A percentile compares a stretch with the other conserved stretches of the same genome.
These are phyloP conservation scores for Globisporangium abappressorium DNA, from an alignment of 352 stramenopile genomes.

Conservation along the genomic window DNA sequence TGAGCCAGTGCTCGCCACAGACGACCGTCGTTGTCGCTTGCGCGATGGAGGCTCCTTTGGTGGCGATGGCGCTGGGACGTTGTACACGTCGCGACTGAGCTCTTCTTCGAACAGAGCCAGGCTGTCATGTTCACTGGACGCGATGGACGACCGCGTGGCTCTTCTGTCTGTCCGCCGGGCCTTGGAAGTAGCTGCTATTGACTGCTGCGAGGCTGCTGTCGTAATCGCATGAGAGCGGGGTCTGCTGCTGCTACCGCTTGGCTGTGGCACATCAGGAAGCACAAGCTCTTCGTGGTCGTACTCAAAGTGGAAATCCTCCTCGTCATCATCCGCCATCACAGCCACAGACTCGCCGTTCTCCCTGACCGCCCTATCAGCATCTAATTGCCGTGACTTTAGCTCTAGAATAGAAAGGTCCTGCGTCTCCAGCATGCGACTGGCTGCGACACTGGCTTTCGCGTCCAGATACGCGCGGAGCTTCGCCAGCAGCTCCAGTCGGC, in stretches of 20 bases:
- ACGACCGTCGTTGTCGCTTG: not conserved
- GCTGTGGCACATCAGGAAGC: not conserved
- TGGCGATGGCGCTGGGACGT: not conserved
- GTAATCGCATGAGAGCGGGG: not conserved
- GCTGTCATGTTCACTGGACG: slow-evolving; percentile 29
- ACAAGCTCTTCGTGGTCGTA: slow-evolving; percentile 4
- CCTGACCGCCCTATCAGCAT: not conserved
- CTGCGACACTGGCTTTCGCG: not conserved
- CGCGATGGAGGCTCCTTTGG: not conserved
- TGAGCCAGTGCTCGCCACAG: slow-evolving; percentile 5
- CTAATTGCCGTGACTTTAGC: not conserved
- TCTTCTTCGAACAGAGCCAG: slow-evolving; percentile 53
- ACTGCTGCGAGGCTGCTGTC: not conserved
- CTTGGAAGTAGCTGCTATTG: not conserved
- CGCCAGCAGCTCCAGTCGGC: slow-evolving; percentile 7
- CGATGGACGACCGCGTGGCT: slow-evolving; percentile 18
- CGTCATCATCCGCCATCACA: not conserved
- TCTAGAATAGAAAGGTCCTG: not conserved
- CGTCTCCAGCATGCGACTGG: not conserved
- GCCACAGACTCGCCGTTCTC: not conserved
- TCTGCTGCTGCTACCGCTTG: not conserved
- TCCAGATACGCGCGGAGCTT: slow-evolving; percentile 8
- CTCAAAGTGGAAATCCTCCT: slow-evolving; percentile 5
- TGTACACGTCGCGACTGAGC: slow-evolving; percentile 19
- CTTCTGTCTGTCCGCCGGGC: not conserved